These are phyloP conservation scores for Phylloporus sp. DNA, from an alignment of 768 basidiomycete species.

Conservation along the genomic window DNA sequence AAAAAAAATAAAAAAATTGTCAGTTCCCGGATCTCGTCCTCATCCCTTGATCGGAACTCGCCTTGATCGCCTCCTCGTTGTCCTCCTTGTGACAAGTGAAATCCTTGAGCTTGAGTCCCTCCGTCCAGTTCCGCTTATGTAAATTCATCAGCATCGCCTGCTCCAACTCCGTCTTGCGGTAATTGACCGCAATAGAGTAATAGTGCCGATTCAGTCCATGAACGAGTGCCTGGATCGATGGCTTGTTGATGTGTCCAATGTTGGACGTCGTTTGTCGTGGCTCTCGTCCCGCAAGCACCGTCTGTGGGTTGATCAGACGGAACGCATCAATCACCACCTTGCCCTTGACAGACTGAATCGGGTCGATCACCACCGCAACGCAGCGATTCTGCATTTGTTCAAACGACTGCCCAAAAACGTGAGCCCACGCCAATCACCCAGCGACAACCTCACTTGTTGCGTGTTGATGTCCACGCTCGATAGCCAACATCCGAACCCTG, in stretches of 20 bases:
- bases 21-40: no score
- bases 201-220: constrained; percentile 98
- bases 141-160: constrained; percentile 99
- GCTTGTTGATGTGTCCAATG: constrained; percentile 98
- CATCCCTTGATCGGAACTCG: constrained; percentile 36
- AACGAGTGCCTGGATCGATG: constrained; percentile 97
- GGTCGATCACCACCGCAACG: constrained; percentile 96
- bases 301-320: constrained; percentile 89
- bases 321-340: constrained; percentile 99
- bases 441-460: constrained; percentile 62
- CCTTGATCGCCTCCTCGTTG: constrained; percentile 95
- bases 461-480: constrained; percentile 99
- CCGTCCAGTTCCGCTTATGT: constrained; percentile 99
- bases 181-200: constrained; percentile 96
- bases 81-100: constrained; percentile 82
- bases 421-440: constrained; percentile 7
- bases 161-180: constrained; percentile 96
- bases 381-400: constrained; percentile 90
- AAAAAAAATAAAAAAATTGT: no score
- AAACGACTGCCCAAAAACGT: constrained; percentile 64
- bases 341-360: constrained; percentile 97
- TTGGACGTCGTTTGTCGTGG: constrained; percentile 97
- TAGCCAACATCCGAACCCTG: constrained; percentile 98
- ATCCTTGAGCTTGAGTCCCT: constrained; percentile 88
- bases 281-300: constrained; percentile 87